Evolutionary conservation across 192 early-diverging fungal species (phyloP).

Genomic region (Entomortierella chlamydospora): DNA sequence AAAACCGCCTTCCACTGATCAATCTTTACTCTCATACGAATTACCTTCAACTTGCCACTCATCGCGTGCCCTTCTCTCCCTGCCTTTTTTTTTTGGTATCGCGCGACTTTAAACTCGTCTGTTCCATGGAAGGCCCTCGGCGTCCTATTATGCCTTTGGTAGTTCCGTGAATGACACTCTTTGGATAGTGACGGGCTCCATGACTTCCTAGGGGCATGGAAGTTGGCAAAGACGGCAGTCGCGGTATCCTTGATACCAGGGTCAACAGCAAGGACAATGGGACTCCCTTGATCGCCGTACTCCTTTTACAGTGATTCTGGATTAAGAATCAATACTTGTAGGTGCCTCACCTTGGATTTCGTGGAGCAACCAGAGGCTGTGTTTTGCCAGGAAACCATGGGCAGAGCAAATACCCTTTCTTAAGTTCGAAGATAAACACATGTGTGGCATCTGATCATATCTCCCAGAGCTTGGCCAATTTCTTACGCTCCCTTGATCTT

Average conservation of each 20-base stretch:
- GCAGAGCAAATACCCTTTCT: background rate
- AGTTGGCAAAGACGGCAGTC: slow-evolving; percentile 1
- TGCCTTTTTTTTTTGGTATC: background rate
- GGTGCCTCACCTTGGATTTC: slow-evolving; percentile 1
- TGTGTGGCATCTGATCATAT: too few relatives aligned
- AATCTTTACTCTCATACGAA: background rate
- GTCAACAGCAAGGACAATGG: slow-evolving; percentile 4
- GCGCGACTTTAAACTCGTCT: background rate
- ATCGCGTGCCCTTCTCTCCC: slow-evolving; percentile 3
- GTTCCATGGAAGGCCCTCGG: background rate
- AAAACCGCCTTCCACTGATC: background rate
- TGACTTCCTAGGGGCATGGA: background rate
- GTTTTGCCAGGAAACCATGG: background rate
- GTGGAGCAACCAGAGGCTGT: background rate
- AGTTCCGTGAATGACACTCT: background rate
- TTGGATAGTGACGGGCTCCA: background rate
- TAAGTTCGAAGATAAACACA: too few relatives aligned
- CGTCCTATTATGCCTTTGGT: too few relatives aligned
- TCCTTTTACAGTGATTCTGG: background rate
- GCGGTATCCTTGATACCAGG: slow-evolving; percentile 13
- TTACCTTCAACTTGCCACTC: background rate
- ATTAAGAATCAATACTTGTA: background rate
- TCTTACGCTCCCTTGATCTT: too few relatives aligned
- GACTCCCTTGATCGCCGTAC: background rate
- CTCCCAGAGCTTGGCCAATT: too few relatives aligned